Percentiles rank a stretch among this genome's conserved stretches.
These are phyloP conservation scores for Glycine soja DNA, from an alignment of 306 rosid species.

Conservation along the genomic window DNA sequence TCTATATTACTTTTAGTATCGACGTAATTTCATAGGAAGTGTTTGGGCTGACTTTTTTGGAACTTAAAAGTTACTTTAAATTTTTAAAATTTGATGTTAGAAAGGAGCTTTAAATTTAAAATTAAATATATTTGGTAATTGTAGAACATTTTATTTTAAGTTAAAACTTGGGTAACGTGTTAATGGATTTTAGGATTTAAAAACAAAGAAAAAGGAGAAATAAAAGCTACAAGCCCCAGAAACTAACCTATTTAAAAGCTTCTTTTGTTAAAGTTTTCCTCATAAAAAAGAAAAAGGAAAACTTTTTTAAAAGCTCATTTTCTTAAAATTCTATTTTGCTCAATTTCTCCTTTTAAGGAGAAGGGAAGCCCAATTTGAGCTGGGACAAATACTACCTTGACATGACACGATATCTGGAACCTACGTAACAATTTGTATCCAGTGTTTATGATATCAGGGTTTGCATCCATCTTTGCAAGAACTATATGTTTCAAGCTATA, in stretches of 20 bases:
- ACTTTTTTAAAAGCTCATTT: background rate
- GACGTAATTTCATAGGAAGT: background rate
- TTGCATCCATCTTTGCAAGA: slow-evolving; percentile 1
- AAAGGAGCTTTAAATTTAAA: background rate
- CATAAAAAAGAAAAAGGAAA: background rate
- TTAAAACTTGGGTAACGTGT: background rate
- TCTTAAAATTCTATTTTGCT: background rate
- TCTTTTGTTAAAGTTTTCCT: background rate
- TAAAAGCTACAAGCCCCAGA: background rate
- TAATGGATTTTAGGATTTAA: background rate
- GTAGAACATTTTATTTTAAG: no score
- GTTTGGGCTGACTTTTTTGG: background rate
- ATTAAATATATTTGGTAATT: background rate
- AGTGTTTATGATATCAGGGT: background rate
- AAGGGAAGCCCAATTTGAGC: no score
- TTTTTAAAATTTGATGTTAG: background rate
- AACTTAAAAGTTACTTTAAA: background rate
- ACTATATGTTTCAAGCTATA: background rate
- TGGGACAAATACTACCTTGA: background rate
- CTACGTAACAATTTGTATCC: slow-evolving; percentile 24
- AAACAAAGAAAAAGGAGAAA: background rate
- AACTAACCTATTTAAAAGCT: no score
- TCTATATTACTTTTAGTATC: background rate
- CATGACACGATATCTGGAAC: background rate
- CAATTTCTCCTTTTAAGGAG: no score